phyloP scores from a whole-genome alignment of 176 grass and related monocot genomes.

The Tillandsia fasciculata region DNA sequence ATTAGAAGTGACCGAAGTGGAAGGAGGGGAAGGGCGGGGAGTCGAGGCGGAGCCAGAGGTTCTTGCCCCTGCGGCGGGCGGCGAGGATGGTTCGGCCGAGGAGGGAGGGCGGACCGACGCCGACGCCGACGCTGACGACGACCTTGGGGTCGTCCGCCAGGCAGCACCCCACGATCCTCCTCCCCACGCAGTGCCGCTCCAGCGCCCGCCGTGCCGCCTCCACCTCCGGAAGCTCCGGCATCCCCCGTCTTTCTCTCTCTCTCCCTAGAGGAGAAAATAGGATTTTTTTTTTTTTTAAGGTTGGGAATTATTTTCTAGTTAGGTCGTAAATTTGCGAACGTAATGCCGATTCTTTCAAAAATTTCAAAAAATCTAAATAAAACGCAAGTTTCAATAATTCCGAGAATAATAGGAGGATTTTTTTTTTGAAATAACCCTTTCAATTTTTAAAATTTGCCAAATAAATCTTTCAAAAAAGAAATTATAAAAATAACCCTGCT shows the following conservation, averaged over 20 bases:
- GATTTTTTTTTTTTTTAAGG: too few species aligned
- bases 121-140: constrained; percentile 32
- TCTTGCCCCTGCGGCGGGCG: constrained; percentile 62
- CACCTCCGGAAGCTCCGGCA: constrained; percentile 93
- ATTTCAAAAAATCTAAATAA: too few species aligned
- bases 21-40: constrained; percentile 78
- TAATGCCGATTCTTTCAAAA: too few species aligned
- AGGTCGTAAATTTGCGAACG: too few species aligned
- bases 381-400: too few species aligned
- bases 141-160: constrained; percentile 61
- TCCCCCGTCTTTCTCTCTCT: not conserved
- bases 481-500: too few species aligned
- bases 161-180: constrained; percentile 47
- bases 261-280: not conserved
- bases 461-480: too few species aligned
- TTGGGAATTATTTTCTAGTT: too few species aligned
- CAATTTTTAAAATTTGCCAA: too few species aligned
- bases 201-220: constrained; percentile 79
- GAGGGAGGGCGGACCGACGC: constrained; percentile 49
- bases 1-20: constrained; percentile 60
- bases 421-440: too few species aligned
- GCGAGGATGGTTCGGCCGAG: constrained; percentile 54
- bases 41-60: constrained; percentile 89
- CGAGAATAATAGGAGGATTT: too few species aligned
- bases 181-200: constrained; percentile 61